A percentile compares a stretch with the other conserved stretches of the same genome.
phyloP scores from a whole-genome alignment of 768 basidiomycete genomes.

The Coprinopsis sp. region DNA sequence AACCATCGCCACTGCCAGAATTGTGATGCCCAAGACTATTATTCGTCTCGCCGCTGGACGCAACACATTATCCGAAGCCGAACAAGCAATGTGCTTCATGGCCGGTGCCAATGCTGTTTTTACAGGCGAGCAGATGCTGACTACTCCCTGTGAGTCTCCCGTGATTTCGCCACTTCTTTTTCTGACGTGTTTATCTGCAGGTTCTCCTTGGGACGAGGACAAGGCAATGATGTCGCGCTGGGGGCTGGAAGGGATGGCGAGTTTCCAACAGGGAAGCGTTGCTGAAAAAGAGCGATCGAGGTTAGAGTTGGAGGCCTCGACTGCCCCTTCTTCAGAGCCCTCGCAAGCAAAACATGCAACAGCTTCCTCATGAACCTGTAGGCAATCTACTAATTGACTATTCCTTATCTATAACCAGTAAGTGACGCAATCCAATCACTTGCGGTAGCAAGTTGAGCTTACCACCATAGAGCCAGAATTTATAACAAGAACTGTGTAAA shows the following conservation, averaged over 20 bases:
- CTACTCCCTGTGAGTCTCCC: slow-evolving; percentile 78
- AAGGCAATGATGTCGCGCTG: slow-evolving; percentile 91
- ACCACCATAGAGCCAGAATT: not conserved
- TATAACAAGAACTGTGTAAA: too few relatives aligned
- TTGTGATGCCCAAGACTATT: slow-evolving; percentile 88
- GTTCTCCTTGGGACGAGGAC: slow-evolving; percentile 47
- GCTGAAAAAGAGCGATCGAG: slow-evolving; percentile 47
- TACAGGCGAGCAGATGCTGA: slow-evolving; percentile 97
- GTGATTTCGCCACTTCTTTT: not conserved
- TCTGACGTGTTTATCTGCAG: slow-evolving; percentile 35
- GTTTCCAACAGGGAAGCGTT: slow-evolving; percentile 73
- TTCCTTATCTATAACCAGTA: not conserved
- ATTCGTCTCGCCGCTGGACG: slow-evolving; percentile 94
- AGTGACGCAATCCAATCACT: too few relatives aligned
- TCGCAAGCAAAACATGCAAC: not conserved
- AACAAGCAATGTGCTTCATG: slow-evolving; percentile 98
- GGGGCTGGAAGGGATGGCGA: slow-evolving; percentile 89
- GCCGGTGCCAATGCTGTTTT: slow-evolving; percentile 98
- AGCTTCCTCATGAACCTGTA: not conserved
- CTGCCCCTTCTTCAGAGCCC: slow-evolving; percentile 1
- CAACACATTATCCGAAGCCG: slow-evolving; percentile 81
- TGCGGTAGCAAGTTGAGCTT: not conserved
- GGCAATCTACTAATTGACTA: not conserved
- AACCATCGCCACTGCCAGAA: slow-evolving; percentile 92
- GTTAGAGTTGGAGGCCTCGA: too few relatives aligned